phyloP scores from a whole-genome alignment of 495 filamentous ascomycete genomes.

The Peziza echinospora region DNA sequence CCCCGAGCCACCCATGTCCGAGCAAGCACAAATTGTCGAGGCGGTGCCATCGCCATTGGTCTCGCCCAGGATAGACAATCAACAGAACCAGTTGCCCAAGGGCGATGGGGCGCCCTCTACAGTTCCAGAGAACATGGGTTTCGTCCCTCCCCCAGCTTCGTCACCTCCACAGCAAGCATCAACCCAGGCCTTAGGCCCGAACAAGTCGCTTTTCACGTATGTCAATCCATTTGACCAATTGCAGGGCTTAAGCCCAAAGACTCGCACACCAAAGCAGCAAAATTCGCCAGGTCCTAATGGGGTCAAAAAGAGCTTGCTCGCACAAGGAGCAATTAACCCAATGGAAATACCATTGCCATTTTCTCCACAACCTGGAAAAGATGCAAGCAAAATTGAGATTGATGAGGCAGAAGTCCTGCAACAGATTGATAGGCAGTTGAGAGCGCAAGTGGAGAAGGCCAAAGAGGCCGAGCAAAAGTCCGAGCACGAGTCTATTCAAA shows the following conservation, averaged over 20 bases:
- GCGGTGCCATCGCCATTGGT: constrained; percentile 5
- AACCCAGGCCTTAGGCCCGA: constrained; percentile 8
- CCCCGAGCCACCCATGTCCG: background rate
- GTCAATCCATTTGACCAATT: constrained; percentile 64
- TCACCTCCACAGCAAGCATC: background rate
- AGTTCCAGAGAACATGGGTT: background rate
- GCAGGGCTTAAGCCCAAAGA: constrained; percentile 42
- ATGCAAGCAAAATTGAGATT: background rate
- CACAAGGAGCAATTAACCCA: background rate
- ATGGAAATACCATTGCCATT: constrained; percentile 13
- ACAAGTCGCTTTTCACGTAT: constrained; percentile 41
- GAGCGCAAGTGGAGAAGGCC: background rate
- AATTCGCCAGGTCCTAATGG: constrained; percentile 7
- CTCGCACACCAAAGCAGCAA: constrained; percentile 25
- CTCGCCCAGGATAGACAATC: background rate
- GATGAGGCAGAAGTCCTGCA: background rate
- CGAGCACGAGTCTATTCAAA: too few species aligned
- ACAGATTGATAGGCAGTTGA: background rate
- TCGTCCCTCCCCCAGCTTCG: background rate
- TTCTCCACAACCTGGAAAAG: constrained; percentile 8
- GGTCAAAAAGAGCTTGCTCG: constrained; percentile 4
- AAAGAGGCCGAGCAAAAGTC: background rate
- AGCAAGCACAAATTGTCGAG: constrained; percentile 9
- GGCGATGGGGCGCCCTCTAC: background rate
- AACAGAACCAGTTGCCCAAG: background rate